Evolutionary conservation across 2,329 filamentous ascomycete genomes (phyloP).

Genomic region (Colletotrichum tofieldiae): DNA sequence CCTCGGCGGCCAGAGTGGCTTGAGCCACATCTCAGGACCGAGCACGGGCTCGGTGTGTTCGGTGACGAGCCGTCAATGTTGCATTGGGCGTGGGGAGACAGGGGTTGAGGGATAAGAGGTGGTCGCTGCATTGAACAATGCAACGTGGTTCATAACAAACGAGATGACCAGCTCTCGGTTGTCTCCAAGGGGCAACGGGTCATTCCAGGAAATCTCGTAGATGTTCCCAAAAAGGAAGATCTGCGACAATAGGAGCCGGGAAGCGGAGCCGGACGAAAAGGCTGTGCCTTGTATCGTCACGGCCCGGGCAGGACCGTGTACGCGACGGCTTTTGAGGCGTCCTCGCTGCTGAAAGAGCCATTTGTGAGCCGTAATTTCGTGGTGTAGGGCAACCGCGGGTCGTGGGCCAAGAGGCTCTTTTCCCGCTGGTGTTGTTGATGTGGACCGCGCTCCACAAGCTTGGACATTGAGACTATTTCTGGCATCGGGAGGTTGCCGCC

Average conservation of each 20-base stretch:
- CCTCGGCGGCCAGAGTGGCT: constrained; percentile 10
- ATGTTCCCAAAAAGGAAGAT: constrained; percentile 37
- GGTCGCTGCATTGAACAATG: constrained; percentile 24
- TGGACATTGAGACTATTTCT: constrained; percentile 36
- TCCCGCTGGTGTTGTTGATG: constrained; percentile 15
- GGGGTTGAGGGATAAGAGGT: constrained; percentile 27
- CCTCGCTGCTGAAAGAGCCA: constrained; percentile 5
- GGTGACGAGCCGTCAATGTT: constrained; percentile 14
- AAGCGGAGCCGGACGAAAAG: constrained; percentile 34
- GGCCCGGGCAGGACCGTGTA: not conserved
- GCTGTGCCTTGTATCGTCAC: constrained; percentile 19
- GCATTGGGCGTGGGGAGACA: constrained; percentile 22
- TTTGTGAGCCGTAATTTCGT: constrained; percentile 33
- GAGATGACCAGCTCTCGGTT: constrained; percentile 31
- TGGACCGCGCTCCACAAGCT: constrained; percentile 22
- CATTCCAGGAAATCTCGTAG: constrained; percentile 29
- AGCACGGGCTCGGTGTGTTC: constrained; percentile 10
- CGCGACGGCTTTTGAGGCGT: constrained; percentile 14
- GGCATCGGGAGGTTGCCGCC: constrained; percentile 34
- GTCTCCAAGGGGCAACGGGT: constrained; percentile 28
- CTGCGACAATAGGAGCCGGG: constrained; percentile 34
- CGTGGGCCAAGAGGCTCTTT: constrained; percentile 31
- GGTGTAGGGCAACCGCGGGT: constrained; percentile 27
- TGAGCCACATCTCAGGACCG: constrained; percentile 4
- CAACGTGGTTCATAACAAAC: constrained; percentile 29